Base-by-base conservation (phyloP, 2,329 filamentous ascomycete species). In the Alternaria arborescens region DNA sequence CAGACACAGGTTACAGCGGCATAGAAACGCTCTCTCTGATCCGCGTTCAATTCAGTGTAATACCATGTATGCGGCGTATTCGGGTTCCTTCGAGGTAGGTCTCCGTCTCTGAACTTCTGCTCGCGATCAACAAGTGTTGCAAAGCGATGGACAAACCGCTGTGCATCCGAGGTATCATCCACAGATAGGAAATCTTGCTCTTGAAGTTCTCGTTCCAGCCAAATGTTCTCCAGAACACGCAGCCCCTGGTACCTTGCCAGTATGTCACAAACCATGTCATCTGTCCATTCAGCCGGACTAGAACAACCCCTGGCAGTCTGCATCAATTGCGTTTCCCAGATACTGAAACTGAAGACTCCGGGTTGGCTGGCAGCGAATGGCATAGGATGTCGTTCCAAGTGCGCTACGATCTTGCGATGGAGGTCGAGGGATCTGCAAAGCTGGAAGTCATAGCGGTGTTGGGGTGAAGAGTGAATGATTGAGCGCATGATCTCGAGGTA, bases 401-500 rank as follows among this genome's bases (percentile, higher is more conserved):
- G 54, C 8, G 41, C 5, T n/a, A 70, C 71, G n/a, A 72, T 52
- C 4, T 66, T 47, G 8, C 44, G 16, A 40, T 73, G 71, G 30
- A 72, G 55, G 5, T 52, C 52, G 8, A 72, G 38, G 12, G 69
- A 47, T n/a, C 52, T 60, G 58, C 60, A 71, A 8, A 75, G 64
- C 24, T 70, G 65, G 24, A 68, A 58, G 44, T 74, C 68, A 40
- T 61, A 73, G 32, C 70, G 51, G 50, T 73, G 68, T 24, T 60
- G 63, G 30, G 64, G 56, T 4, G 62, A 65, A 4, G 43, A 43
- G 4, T 47, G 11, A 16, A 73, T 71, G 28, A 71, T 51, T 4
- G 65, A 65, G 28, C 72, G 64, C 71, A 76, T 76, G 22, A 75
- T 68, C 8, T 62, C 47, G 14, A 66, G 50, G 48, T 71, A 71